phyloP scores from a whole-genome alignment of 208 protist genomes.

The Acanthamoeba healyi region DNA sequence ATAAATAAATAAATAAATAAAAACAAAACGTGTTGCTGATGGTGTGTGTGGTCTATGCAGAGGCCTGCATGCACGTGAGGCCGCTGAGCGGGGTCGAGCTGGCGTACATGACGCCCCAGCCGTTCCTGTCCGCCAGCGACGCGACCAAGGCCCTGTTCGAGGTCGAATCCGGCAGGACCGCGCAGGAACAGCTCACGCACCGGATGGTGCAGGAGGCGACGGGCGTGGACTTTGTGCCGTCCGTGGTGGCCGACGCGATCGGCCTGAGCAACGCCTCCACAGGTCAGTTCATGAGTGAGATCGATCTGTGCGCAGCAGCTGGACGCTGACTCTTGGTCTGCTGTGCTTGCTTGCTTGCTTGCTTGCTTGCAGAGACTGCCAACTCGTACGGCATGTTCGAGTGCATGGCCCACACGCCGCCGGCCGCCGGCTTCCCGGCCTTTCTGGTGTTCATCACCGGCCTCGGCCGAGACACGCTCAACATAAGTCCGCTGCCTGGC shows the following conservation, averaged over 20 bases:
- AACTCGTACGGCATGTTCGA: not conserved
- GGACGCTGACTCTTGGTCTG: not conserved
- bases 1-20: not conserved
- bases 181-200: constrained; percentile 2
- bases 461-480: not conserved
- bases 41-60: not conserved
- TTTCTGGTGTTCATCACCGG: not conserved
- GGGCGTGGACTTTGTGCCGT: constrained; percentile 29
- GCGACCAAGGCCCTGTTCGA: not conserved
- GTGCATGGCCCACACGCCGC: not conserved
- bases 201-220: not conserved
- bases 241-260: not conserved
- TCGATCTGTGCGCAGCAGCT: not conserved
- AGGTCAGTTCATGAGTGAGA: no score
- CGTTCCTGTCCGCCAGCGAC: not conserved
- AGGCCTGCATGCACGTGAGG: not conserved
- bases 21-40: not conserved
- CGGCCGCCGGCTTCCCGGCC: not conserved
- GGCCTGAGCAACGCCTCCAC: not conserved
- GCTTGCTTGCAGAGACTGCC: not conserved
- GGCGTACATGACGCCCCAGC: not conserved
- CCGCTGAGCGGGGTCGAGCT: not conserved
- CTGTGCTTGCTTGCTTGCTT: not conserved
- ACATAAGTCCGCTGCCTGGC: not conserved
- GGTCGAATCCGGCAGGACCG: not conserved